Evolutionary conservation across 2,329 filamentous ascomycete species (phyloP).

Genomic region (Scortechinia acanthostroma): DNA sequence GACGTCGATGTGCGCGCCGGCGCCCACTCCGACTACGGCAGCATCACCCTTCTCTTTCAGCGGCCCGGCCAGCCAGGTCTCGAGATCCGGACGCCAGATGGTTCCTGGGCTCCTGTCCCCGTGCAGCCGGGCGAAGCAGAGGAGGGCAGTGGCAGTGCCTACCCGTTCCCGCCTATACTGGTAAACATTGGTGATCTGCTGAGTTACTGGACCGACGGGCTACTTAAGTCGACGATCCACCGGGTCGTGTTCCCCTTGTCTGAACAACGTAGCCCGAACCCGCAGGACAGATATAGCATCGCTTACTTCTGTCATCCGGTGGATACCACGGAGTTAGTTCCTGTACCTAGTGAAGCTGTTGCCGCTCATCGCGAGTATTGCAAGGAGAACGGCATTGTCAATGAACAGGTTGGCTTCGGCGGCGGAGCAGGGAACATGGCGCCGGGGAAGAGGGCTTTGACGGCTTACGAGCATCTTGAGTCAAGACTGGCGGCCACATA

Average conservation of each 20-base stretch:
- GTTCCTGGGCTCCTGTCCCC: not conserved
- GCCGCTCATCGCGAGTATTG: slow-evolving; percentile 9
- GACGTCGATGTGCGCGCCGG: not conserved
- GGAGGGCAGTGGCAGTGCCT: not conserved
- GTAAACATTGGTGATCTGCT: not conserved
- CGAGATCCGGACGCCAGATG: not conserved
- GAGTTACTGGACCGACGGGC: not conserved
- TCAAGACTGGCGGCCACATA: slow-evolving; percentile 12
- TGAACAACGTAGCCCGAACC: not conserved
- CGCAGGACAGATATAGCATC: slow-evolving; percentile 14
- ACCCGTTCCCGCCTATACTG: not conserved
- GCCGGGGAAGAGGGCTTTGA: slow-evolving; percentile 9
- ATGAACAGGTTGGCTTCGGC: slow-evolving; percentile 3
- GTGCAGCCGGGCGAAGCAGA: not conserved
- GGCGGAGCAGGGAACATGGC: not conserved
- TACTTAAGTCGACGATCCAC: slow-evolving; percentile 1
- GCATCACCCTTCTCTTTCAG: not conserved
- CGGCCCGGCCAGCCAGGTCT: not conserved
- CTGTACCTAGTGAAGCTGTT: slow-evolving; percentile 12
- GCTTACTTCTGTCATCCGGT: slow-evolving; percentile 18
- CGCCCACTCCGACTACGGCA: not conserved
- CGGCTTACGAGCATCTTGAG: slow-evolving; percentile 12
- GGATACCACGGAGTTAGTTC: slow-evolving; percentile 11
- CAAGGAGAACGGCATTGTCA: slow-evolving; percentile 12
- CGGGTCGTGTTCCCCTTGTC: not conserved